Conservation (phyloP, 78 protist genomes). For the Chrysochromulina parva region DNA sequence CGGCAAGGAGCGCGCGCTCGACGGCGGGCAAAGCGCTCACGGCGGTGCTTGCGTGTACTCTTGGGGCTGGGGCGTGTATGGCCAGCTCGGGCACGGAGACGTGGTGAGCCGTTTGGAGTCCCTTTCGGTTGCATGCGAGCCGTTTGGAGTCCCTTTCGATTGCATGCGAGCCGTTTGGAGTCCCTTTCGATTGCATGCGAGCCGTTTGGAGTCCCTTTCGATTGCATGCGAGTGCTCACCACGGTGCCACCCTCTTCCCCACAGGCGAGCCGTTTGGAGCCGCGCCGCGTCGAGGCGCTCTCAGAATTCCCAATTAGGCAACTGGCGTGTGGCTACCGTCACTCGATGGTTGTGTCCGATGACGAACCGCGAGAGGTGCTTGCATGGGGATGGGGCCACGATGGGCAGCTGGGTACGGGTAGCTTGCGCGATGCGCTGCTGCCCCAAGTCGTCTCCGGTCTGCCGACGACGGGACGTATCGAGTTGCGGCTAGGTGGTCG, state of each 20-base stretch:
- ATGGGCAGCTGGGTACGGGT: background rate
- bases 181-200: too few species aligned
- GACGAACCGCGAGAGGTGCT: background rate
- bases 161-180: too few species aligned
- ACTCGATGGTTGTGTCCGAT: background rate
- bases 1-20: background rate
- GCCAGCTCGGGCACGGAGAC: slow-evolving; percentile 26
- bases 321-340: background rate
- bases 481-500: background rate
- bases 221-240: too few species aligned
- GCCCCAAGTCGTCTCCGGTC: too few species aligned
- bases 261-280: too few species aligned
- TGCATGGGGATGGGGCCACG: background rate
- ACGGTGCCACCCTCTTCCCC: too few species aligned
- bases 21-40: too few species aligned
- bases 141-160: too few species aligned
- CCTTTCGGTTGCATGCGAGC: too few species aligned
- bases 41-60: background rate
- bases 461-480: too few species aligned
- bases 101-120: too few species aligned
- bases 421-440: background rate
- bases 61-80: background rate
- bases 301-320: background rate
- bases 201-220: too few species aligned
- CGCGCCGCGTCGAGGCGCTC: background rate